These are phyloP conservation scores for Lepidium didymum DNA, from an alignment of 345 rosid genomes.

Conservation along the genomic window DNA sequence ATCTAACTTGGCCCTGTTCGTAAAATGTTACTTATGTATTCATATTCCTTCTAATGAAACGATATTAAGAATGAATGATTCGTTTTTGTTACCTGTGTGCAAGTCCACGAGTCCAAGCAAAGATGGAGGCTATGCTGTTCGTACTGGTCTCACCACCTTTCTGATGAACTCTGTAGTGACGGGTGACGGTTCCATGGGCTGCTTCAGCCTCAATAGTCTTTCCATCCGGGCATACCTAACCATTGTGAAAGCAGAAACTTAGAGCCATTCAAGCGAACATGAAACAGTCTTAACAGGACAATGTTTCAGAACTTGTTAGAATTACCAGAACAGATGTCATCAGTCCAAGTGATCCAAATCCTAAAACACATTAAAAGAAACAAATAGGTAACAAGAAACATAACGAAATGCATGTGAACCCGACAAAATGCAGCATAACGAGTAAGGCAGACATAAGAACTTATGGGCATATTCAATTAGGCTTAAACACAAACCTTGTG, in stretches of 20 bases:
- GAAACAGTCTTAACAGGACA: background rate
- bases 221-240: conserved; percentile 98
- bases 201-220: conserved; percentile 99
- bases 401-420: background rate
- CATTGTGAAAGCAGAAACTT: background rate
- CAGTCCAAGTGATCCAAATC: conserved; percentile 97
- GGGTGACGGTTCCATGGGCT: conserved; percentile 95
- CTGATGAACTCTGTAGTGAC: conserved; percentile 97
- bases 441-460: background rate
- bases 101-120: conserved; percentile 98
- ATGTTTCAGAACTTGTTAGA: background rate
- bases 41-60: background rate
- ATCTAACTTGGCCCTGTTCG: conserved; percentile 84
- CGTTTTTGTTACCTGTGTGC: conserved; percentile 64
- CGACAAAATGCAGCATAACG: background rate
- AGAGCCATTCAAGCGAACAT: background rate
- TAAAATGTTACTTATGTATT: background rate
- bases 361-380: conserved; percentile 31
- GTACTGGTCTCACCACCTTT: conserved; percentile 99
- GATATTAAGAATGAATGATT: background rate
- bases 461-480: background rate
- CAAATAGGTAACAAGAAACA: background rate
- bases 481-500: conserved; percentile 55
- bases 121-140: conserved; percentile 97
- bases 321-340: conserved; percentile 96